Base-by-base conservation (phyloP, 2,329 filamentous ascomycete genomes). In the Podosphaera aphanis region DNA sequence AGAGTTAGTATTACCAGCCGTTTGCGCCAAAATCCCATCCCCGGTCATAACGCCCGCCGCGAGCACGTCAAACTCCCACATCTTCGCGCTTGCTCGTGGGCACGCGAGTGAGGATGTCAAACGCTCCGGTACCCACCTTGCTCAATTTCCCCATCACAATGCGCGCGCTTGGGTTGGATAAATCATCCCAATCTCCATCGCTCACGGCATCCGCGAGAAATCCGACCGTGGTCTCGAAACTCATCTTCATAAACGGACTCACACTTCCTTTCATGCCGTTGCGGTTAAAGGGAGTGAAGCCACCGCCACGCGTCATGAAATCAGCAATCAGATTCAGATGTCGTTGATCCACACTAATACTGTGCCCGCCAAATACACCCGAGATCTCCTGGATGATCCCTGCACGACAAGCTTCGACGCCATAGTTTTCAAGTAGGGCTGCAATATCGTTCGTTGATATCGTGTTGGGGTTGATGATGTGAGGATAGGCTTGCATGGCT, bases 241-340 rank as follows among this genome's bases (percentile, higher is more conserved):
- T 93, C 88, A 95, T 95, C 71, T 95, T 95, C 64, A 90, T 88
- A 55, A 98, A 88, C 0, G 90, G 85, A 53, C 79, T 86, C 23
- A 88, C 79, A 57, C 83, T 86, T 52, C 82, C 77, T 58, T 76
- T 77, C 49, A 98, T 67, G 1, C 88, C 90, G 59, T 83, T 92
- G 43, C 90, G 80, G 63, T 83, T 93, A 66, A 98, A 98, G 0
- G 90, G 79, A 42, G 77, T 81, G 65, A 92, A 98, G 1, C 75
- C 77, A 52, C 90, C 90, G 49, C 77, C 79, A 45, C 88, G 74
- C n/a, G 90, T 98, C 90, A 98, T 98, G 61, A 84, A 84, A 61
- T 98, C 90, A 41, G 82, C 88, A 55, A 98, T 95, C 53, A 98
- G 71, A 63, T 90, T 94, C 53, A 98, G 65, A 65, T 98, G 92